Percentiles rank a stretch among this genome's conserved stretches.
Evolutionary conservation across 106 monocot genomes (phyloP).

Genomic region (Dioscorea zingiberensis): DNA sequence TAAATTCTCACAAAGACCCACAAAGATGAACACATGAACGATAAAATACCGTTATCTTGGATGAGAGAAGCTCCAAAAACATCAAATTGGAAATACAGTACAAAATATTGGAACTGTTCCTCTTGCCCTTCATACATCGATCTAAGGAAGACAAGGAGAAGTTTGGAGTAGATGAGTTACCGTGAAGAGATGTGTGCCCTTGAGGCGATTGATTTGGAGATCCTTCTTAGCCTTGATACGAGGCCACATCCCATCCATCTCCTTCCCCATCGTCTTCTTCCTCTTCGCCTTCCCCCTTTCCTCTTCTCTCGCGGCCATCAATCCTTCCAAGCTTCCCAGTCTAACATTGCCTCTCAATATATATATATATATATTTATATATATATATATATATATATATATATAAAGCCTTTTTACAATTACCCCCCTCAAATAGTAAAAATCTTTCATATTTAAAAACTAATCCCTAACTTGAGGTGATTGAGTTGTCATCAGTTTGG

Average conservation of each 20-base stretch:
- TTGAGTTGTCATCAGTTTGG: too few relatives aligned
- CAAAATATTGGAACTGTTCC: neutral
- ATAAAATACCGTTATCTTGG: neutral
- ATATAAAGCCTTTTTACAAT: too few relatives aligned
- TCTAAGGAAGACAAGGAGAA: neutral
- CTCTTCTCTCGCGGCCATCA: constrained; percentile 2
- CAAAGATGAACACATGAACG: neutral
- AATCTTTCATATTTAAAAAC: too few relatives aligned
- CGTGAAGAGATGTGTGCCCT: constrained; percentile 46
- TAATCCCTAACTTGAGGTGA: too few relatives aligned
- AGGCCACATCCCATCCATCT: constrained; percentile 34
- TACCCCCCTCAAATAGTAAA: too few relatives aligned
- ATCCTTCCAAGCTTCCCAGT: too few relatives aligned
- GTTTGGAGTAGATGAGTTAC: constrained; percentile 12
- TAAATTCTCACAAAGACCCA: neutral
- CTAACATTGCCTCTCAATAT: too few relatives aligned
- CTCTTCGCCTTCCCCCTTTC: constrained; percentile 19
- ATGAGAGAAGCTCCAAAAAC: neutral
- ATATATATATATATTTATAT: too few relatives aligned
- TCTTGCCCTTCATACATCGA: neutral
- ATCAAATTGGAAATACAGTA: neutral
- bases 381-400: too few relatives aligned
- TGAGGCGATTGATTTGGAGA: constrained; percentile 51
- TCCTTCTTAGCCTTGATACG: constrained; percentile 47
- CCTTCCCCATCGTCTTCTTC: constrained; percentile 6